Conservation (phyloP, 495 filamentous ascomycete species). For the Mytilinidion resinicola region DNA sequence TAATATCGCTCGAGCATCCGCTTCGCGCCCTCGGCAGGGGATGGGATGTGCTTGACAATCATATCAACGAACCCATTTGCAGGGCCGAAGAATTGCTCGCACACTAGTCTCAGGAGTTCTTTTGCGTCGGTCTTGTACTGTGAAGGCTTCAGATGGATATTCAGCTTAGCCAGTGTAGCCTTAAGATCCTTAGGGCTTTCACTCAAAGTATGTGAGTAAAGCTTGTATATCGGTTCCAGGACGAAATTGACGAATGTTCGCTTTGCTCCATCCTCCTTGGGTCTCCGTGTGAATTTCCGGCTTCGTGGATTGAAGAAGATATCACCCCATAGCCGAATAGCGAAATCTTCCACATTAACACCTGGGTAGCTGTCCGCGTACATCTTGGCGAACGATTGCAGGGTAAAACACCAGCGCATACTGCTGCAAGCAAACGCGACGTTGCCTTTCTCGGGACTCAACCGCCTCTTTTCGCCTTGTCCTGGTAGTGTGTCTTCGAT, state of each 20-base stretch:
- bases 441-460: slow-evolving; percentile 96
- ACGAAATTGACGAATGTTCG: slow-evolving; percentile 92
- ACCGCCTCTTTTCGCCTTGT: slow-evolving; percentile 66
- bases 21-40: slow-evolving; percentile 72
- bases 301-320: slow-evolving; percentile 90
- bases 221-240: slow-evolving; percentile 93
- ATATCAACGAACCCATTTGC: slow-evolving; percentile 92
- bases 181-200: slow-evolving; percentile 84
- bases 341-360: slow-evolving; percentile 73
- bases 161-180: slow-evolving; percentile 68
- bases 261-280: slow-evolving; percentile 70
- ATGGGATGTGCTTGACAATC: slow-evolving; percentile 84
- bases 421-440: slow-evolving; percentile 87
- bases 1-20: slow-evolving; percentile 78
- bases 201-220: slow-evolving; percentile 93
- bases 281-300: slow-evolving; percentile 85
- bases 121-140: slow-evolving; percentile 87
- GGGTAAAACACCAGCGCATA: slow-evolving; percentile 95
- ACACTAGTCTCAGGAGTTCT: slow-evolving; percentile 80
- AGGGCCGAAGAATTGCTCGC: slow-evolving; percentile 90
- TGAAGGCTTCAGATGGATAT: slow-evolving; percentile 81
- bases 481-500: slow-evolving; percentile 86
- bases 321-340: slow-evolving; percentile 84
- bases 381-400: slow-evolving; percentile 91
- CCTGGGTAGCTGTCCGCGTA: slow-evolving; percentile 83